Base-by-base conservation (phyloP, 805 yeast species). In the Kodamaea hsintzibuensis region DNA sequence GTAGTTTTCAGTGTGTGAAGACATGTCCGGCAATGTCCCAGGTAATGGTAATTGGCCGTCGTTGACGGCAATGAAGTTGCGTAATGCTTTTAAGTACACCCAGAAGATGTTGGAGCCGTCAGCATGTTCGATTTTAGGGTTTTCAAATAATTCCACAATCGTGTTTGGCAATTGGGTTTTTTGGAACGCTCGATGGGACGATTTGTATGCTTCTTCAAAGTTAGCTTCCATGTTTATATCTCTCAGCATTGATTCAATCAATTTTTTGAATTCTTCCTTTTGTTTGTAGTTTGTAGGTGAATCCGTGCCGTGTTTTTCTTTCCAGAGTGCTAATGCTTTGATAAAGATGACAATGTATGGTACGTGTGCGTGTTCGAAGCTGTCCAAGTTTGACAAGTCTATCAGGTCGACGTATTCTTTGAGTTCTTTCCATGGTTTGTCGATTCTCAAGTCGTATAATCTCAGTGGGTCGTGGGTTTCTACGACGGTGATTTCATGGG, bases 21-120 rank as follows among this genome's bases (percentile, higher is more conserved):
- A 87, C 97, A 93, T 93, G 66, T 92, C 98, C 0, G 97, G 96
- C 5, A 92, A 64, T 0, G 73, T 79, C 0, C 96, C 97, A 2
- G 86, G 77, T 1, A 90, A 68, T 0, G 97, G 96, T n/a, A 89
- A 72, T 4, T 71, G 65, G 1, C 73, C 70, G 14, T 67, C 62
- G 18, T 72, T 68, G 42, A 46, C 43, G 0, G 49, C 57, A 0
- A 83, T 76, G 65, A 84, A 91, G 7, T 59, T 55, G 43, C 77
- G 71, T 49, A 90, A 71, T 0, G 91, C 88, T 42, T 67, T 70
- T 0, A 81, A 75, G 16, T 82, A 75, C 1, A 80, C 65, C 96
- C 96, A 91, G 62, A 89, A 89, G 4, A 72, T 59, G 19, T 51
- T 51, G 68, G 65, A 35, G 66, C 66, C 42, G 57, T 42, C 30